These are phyloP conservation scores for Paramecium sexaurelia DNA, from an alignment of 73 alveolate genomes.

Conservation along the genomic window DNA sequence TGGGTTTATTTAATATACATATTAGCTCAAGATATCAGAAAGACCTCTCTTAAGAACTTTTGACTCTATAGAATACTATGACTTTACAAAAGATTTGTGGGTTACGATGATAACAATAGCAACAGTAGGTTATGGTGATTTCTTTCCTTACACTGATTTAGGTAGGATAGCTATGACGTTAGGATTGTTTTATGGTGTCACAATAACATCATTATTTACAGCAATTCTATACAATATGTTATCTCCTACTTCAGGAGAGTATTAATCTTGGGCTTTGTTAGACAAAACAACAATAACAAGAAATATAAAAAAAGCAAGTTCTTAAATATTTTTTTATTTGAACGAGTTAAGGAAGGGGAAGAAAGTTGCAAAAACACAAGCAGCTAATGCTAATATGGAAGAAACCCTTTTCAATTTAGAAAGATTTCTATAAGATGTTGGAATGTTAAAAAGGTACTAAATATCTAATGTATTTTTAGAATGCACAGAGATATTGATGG, in stretches of 20 bases:
- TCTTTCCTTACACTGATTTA: constrained; percentile 25
- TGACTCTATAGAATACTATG: not conserved
- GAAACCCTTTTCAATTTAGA: not conserved
- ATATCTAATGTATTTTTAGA: not conserved
- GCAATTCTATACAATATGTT: not conserved
- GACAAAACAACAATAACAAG: not conserved
- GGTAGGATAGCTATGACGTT: constrained; percentile 5
- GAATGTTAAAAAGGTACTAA: not conserved
- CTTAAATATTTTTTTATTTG: not conserved
- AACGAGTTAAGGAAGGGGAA: not conserved
- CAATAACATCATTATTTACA: not conserved
- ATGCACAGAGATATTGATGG: constrained; percentile 44
- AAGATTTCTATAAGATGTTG: not conserved
- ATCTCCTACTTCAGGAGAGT: not conserved
- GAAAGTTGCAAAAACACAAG: not conserved
- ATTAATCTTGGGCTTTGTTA: not conserved
- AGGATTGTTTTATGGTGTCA: not conserved
- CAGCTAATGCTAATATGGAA: not conserved
- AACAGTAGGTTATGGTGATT: constrained; percentile 46
- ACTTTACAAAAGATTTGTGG: not conserved
- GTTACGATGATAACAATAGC: constrained; percentile 10
- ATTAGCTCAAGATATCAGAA: not conserved
- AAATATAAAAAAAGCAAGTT: not conserved
- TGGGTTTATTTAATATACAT: not conserved
- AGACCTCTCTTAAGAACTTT: not conserved